Conservation (phyloP, 305 asterid species). For the Fraxinus latifolia region DNA sequence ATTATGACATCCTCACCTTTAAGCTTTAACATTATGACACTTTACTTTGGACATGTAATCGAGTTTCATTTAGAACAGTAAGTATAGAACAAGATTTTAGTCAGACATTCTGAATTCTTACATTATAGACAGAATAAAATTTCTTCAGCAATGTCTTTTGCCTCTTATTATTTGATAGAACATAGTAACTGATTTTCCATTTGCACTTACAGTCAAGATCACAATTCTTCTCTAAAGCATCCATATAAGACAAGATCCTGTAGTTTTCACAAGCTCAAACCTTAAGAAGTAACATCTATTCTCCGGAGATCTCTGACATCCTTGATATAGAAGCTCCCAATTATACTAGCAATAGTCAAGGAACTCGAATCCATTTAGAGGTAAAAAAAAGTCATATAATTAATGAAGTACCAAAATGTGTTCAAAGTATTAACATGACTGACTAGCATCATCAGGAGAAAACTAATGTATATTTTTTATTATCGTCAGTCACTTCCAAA, state of each 20-base stretch:
- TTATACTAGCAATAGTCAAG: constrained; percentile 48
- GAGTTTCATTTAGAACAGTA: constrained; percentile 12
- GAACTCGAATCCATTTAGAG: constrained; percentile 28
- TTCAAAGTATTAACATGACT: constrained; percentile 9
- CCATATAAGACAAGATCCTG: constrained; percentile 32
- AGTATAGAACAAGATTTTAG: constrained; percentile 10
- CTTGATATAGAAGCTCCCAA: constrained; percentile 36
- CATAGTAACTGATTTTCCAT: constrained; percentile 25
- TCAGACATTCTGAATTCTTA: constrained; percentile 11
- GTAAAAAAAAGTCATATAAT: constrained; percentile 8
- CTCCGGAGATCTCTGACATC: constrained; percentile 53
- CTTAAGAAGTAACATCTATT: constrained; percentile 41
- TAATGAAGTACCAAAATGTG: constrained; percentile 14
- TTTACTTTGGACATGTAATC: constrained; percentile 2
- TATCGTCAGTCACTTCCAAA: constrained; percentile 16
- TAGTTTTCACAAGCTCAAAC: constrained; percentile 40
- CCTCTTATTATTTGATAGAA: neutral
- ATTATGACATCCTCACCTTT: neutral
- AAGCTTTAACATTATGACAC: constrained; percentile 8
- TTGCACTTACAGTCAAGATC: constrained; percentile 38
- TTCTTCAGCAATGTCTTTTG: neutral
- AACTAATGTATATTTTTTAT: neutral
- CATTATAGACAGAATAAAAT: neutral
- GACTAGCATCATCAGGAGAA: constrained; percentile 17
- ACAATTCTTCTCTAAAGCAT: constrained; percentile 32